phyloP scores from a whole-genome alignment of 129 eudicot species.

The Centaurea solstitialis region DNA sequence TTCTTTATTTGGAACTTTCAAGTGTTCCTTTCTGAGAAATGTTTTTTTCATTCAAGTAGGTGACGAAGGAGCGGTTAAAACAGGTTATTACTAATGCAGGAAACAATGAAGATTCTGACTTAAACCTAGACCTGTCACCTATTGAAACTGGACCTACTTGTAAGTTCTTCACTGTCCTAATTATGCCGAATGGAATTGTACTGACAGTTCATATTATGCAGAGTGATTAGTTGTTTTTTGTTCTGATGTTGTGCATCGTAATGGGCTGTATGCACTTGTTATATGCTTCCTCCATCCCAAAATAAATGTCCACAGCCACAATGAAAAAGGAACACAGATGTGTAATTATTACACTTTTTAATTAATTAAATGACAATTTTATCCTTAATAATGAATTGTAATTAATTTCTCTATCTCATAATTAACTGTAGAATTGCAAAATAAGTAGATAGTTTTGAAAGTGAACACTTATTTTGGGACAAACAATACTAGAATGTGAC shows the following conservation, averaged over 20 bases:
- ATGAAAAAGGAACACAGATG: neutral
- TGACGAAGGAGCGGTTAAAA: constrained; percentile 80
- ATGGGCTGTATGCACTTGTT: neutral
- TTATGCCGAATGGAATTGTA: neutral
- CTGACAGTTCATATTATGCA: constrained; percentile 13
- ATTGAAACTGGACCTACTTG: constrained; percentile 53
- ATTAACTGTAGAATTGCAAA: neutral
- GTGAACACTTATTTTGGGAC: neutral
- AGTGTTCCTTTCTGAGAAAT: constrained; percentile 26
- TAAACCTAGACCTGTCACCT: constrained; percentile 51
- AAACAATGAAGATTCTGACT: constrained; percentile 53
- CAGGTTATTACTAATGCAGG: constrained; percentile 86
- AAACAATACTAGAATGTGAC: neutral
- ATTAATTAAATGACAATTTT: neutral
- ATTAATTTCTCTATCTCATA: neutral
- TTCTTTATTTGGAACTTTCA: constrained; percentile 6
- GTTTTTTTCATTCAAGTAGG: constrained; percentile 51
- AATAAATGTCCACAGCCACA: neutral
- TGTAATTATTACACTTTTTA: neutral
- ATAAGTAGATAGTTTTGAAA: neutral
- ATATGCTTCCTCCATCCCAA: neutral
- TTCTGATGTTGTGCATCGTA: neutral
- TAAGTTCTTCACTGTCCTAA: constrained; percentile 45
- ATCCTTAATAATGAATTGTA: neutral
- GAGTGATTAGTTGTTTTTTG: neutral